A percentile compares a stretch with the other conserved stretches of the same genome.
These are phyloP conservation scores for Zygoascus bituminiphila DNA, from an alignment of 805 yeast species.

Conservation along the genomic window DNA sequence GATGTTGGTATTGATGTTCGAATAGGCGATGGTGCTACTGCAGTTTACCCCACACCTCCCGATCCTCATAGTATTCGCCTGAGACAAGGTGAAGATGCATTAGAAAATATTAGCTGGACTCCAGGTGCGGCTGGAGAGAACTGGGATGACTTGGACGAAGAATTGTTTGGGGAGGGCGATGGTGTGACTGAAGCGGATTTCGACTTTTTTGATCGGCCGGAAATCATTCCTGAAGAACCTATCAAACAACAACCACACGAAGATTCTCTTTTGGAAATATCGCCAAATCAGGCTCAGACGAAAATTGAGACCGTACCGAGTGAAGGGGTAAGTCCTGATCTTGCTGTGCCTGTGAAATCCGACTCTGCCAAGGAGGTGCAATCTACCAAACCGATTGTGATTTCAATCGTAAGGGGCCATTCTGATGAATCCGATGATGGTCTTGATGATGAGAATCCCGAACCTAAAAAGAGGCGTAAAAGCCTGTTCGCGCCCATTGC, in stretches of 20 bases:
- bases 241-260: conserved; percentile 2
- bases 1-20: neutral
- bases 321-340: neutral
- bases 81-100: conserved; percentile 6
- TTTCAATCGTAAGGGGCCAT: neutral
- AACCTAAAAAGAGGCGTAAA: conserved; percentile 23
- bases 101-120: conserved; percentile 11
- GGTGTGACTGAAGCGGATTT: conserved; percentile 37
- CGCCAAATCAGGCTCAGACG: neutral
- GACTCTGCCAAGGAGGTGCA: neutral
- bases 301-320: neutral
- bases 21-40: conserved; percentile 3
- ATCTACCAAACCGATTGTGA: neutral
- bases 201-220: conserved; percentile 33
- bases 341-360: neutral
- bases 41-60: conserved; percentile 30
- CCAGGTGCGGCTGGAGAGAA: conserved; percentile 15
- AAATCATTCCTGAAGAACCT: conserved; percentile 6
- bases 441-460: neutral
- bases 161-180: conserved; percentile 28
- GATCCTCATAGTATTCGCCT: conserved; percentile 21
- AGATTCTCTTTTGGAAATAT: neutral
- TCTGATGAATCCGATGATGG: neutral
- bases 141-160: conserved; percentile 26
- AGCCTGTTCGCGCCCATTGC: conserved; percentile 77